Conservation (phyloP, 495 filamentous ascomycete species). For the Cryomyces minteri region DNA sequence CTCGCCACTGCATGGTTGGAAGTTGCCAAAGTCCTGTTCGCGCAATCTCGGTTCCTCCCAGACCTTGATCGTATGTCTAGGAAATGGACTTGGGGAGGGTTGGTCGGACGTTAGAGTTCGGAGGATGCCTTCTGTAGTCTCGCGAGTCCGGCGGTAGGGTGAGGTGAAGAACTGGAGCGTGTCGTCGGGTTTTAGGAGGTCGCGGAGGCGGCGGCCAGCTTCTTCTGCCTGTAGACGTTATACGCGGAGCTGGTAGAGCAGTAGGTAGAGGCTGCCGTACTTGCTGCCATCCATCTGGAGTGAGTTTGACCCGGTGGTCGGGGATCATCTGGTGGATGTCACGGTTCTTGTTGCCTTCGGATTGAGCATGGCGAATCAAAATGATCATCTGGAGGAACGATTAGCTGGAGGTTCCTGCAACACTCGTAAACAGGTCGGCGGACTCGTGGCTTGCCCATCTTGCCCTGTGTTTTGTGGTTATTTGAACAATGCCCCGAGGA, state of each 20-base stretch:
- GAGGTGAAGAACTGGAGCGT: conserved; percentile 95
- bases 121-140: conserved; percentile 88
- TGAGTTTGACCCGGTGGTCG: conserved; percentile 91
- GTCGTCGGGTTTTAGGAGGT: conserved; percentile 73
- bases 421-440: no score
- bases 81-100: conserved; percentile 66
- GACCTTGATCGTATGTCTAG: conserved; percentile 64
- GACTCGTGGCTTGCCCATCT: conserved; percentile 37
- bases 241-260: conserved; percentile 1
- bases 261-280: conserved; percentile 12
- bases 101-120: conserved; percentile 59
- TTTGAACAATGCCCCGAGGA: no score
- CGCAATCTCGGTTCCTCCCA: conserved; percentile 89
- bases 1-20: conserved; percentile 83
- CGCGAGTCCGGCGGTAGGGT: conserved; percentile 81
- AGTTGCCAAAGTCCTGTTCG: conserved; percentile 98
- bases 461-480: no score
- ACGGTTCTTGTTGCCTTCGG: conserved; percentile 94
- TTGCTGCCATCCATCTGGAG: conserved; percentile 59
- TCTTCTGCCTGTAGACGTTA: conserved; percentile 47
- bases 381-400: conserved; percentile 54
- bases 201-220: conserved; percentile 62
- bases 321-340: conserved; percentile 92
- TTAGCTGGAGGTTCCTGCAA: no score
- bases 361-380: conserved; percentile 86